Evolutionary conservation across 805 yeast genomes (phyloP), one percentile per base, ranked within the genome.

Genomic region (Yarrowia sp.): DNA sequence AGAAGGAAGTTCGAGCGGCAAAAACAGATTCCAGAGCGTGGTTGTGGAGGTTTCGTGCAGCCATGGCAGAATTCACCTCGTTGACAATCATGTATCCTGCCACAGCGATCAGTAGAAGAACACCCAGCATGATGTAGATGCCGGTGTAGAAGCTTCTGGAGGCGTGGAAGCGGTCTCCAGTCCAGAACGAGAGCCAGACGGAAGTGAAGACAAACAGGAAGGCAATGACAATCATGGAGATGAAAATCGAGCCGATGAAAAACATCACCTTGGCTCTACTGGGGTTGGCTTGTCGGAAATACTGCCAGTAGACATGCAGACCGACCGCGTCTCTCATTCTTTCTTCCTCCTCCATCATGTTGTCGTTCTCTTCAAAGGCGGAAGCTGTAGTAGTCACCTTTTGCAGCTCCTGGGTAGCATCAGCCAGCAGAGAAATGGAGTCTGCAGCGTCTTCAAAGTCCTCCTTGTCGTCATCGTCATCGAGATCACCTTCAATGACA

Each of bases 101-200:
- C 20, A 86, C 80, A 44, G 85, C 76, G 49, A 86, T 72, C 4
- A 87, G 73, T 0, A 88, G 79, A 71, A 87, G 80, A 83, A 88
- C 80, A 52, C 89, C 79, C 68, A 80, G 72, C 49, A 76, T 79
- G 70, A 86, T 88, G 64, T 76, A 79, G 53, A 91, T 72, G 0
- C 95, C 96, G 76, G 89, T 89, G 79, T 91, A 91, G 72, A 86
- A 86, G 0, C 86, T 84, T 66, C 82, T 79, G 9, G 83, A 68
- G 6, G 79, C 74, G 79, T 76, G 70, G 73, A 88, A 91, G 74
- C 83, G 85, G 63, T 80, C 70, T 19, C 81, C 82, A 6, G 88
- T 81, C 97, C 97, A 92, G 77, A 88, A 92, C 0, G 96, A 87
- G 69, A 92, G 81, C 96, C 96, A 67, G n/a, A 67, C 53, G 2